Evolutionary conservation across 2,329 filamentous ascomycete species (phyloP), one percentile per base, ranked within the genome.

Genomic region (Fusarium chuoi): DNA sequence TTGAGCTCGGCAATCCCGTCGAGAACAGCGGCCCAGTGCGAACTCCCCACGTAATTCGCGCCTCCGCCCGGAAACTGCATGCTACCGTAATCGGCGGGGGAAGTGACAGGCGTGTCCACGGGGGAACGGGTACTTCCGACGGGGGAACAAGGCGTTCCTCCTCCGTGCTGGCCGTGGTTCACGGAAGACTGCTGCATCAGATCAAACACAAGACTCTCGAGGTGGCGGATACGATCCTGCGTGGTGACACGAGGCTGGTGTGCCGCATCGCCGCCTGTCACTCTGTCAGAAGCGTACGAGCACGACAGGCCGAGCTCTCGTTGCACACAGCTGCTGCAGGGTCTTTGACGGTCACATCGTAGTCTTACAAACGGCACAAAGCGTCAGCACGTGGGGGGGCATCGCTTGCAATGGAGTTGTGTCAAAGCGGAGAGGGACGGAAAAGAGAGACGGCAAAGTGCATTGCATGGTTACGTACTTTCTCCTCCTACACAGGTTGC

Each of bases 21-120:
- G 7, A 85, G 74, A 4, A 85, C 78, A 20, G 84, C 81, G 13
- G 81, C 78, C 83, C 84, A 85, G 61, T 85, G 84, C 13, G 76
- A 78, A 28, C 80, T 75, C 26, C 78, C 73, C 17, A 84, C 81
- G 39, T 85, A 86, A 36, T 69, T 73, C 2, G 74, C 68, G 3
- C 75, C 81, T 49, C 58, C 73, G 20, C 57, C 62, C 24, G 33
- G 75, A 18, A 78, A 57, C 0, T 73, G 78, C 62, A 85, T 77
- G 49, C 75, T 83, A 0, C 82, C 81, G 26, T 68, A 74, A 7
- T 83, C 80, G 1, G 42, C 48, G 0, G 81, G 78, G 1, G 63
- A 65, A 4, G 46, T 24, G 22, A 22, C 12, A 26, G 26, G 6
- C 2, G 4, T 15, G 11, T 18, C 11, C 10, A n/a, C 12, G 33